phyloP scores from a whole-genome alignment of 148 eudicot genomes.

The Rhododendron ferrugineum region DNA sequence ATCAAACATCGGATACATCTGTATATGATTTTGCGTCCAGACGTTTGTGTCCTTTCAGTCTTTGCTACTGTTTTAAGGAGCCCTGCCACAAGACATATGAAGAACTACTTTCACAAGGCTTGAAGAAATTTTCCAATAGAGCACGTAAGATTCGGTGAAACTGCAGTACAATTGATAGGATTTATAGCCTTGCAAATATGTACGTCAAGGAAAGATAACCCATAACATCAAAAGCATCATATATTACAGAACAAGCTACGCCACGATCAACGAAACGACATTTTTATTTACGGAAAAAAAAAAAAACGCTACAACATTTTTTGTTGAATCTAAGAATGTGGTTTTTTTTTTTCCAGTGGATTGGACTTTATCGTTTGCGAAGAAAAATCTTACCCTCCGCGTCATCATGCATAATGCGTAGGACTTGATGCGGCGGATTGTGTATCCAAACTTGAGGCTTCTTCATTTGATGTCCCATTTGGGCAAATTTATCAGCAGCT shows the following conservation, averaged over 20 bases:
- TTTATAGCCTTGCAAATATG: neutral
- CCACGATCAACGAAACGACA: neutral
- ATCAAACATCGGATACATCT: no score
- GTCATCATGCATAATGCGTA: constrained; percentile 58
- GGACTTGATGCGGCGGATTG: constrained; percentile 49
- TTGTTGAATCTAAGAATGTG: neutral
- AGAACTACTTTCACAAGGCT: neutral
- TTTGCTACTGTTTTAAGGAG: neutral
- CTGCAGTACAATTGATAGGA: no score
- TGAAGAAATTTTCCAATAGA: neutral
- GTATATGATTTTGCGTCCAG: no score
- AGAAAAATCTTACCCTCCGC: constrained; percentile 61
- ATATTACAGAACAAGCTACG: neutral
- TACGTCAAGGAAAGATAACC: neutral
- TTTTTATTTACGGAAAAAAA: neutral
- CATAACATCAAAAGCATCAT: neutral
- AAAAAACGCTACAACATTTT: neutral
- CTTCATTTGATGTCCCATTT: constrained; percentile 50
- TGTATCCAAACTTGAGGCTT: constrained; percentile 58
- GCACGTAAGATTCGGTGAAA: neutral
- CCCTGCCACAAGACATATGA: neutral
- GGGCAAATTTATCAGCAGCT: constrained; percentile 74
- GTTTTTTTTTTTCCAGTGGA: neutral
- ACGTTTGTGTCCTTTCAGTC: neutral
- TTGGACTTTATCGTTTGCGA: constrained; percentile 38